Evolutionary conservation across 495 filamentous ascomycete genomes (phyloP).

Genomic region (Penicillium atrosanguineum): DNA sequence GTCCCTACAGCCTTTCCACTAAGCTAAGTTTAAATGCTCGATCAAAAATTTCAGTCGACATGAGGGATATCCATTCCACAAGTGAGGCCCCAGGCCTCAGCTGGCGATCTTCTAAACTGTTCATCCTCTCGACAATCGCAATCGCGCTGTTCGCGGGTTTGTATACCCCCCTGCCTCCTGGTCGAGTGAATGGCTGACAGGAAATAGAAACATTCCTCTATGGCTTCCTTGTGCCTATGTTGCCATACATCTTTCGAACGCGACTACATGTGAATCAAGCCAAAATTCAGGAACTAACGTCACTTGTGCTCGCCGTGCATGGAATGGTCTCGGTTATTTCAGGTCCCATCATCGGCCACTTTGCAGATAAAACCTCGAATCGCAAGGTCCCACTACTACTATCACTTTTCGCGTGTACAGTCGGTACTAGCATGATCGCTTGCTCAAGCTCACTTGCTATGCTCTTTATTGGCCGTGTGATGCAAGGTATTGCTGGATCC

Average conservation of each 20-base stretch:
- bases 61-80: neutral
- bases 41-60: neutral
- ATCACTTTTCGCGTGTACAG: neutral
- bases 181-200: neutral
- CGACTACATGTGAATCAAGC: slow-evolving; percentile 9
- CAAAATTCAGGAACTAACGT: slow-evolving; percentile 8
- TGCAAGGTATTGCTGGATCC: slow-evolving; percentile 21
- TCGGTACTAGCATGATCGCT: slow-evolving; percentile 1
- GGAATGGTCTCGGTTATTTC: slow-evolving; percentile 2
- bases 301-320: slow-evolving; percentile 10
- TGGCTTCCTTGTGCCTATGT: slow-evolving; percentile 16
- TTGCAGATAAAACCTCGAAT: slow-evolving; percentile 2
- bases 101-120: neutral
- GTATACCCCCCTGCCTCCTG: slow-evolving; percentile 1
- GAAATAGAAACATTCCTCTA: slow-evolving; percentile 16
- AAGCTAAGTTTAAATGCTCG: neutral
- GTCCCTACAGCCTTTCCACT: no score
- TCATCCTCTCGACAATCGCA: no score
- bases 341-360: slow-evolving; percentile 10
- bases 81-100: neutral
- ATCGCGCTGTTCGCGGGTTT: no score
- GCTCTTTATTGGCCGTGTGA: slow-evolving; percentile 14
- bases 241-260: slow-evolving; percentile 8
- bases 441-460: neutral
- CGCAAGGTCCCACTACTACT: neutral